phyloP scores from a whole-genome alignment of 2,329 filamentous ascomycete genomes.

The Alternaria gaisen region DNA sequence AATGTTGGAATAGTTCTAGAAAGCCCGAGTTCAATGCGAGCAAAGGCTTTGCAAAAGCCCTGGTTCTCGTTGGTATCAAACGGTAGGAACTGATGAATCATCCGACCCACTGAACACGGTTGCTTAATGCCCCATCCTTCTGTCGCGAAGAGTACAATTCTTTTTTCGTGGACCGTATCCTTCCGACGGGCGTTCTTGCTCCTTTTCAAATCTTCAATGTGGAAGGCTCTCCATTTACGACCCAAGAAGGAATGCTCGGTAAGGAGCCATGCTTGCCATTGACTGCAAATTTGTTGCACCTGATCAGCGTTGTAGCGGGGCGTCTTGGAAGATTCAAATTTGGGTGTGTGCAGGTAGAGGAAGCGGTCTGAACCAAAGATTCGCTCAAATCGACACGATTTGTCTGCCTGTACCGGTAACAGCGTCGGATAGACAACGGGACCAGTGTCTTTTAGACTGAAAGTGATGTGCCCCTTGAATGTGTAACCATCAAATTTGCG shows the following conservation, averaged over 20 bases:
- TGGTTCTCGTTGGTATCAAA: slow-evolving; percentile 48
- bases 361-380: slow-evolving; percentile 54
- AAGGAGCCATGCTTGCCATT: slow-evolving; percentile 48
- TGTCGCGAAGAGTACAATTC: slow-evolving; percentile 50
- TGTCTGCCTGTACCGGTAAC: slow-evolving; percentile 38
- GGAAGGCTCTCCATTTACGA: slow-evolving; percentile 53
- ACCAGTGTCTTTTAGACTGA: slow-evolving; percentile 23
- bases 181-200: slow-evolving; percentile 35
- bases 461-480: slow-evolving; percentile 43
- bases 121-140: slow-evolving; percentile 39
- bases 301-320: slow-evolving; percentile 19
- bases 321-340: slow-evolving; percentile 28
- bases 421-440: slow-evolving; percentile 40
- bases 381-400: slow-evolving; percentile 50
- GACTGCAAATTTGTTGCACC: slow-evolving; percentile 25
- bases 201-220: slow-evolving; percentile 49
- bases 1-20: slow-evolving; percentile 53
- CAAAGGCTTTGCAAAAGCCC: slow-evolving; percentile 53
- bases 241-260: slow-evolving; percentile 52
- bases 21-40: slow-evolving; percentile 54
- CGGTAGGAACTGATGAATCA: slow-evolving; percentile 54
- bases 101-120: slow-evolving; percentile 28
- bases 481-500: slow-evolving; percentile 38
- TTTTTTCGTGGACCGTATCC: slow-evolving; percentile 25
- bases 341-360: slow-evolving; percentile 51